Evolutionary conservation across 768 basidiomycete genomes (phyloP), one percentile per base, ranked within the genome.

Genomic region (Calocera cornea): DNA sequence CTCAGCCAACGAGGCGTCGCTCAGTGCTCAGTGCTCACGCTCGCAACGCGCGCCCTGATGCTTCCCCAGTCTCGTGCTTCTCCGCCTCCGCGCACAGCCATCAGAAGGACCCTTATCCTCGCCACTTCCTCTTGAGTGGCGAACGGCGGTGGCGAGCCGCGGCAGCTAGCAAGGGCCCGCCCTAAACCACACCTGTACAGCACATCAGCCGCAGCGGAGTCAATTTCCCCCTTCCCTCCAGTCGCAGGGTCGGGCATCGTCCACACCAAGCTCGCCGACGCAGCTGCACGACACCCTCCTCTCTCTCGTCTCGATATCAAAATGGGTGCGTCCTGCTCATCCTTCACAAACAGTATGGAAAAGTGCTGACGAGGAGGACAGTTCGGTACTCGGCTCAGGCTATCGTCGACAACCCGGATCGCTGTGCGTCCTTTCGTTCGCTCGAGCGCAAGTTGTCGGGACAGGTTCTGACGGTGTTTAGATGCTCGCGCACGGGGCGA

Each of bases 311-410:
- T 2, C 2, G 16, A 16, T 16, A 2, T 8, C 10, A 60, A 60
- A 60, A 60, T 60, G 54, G 54, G 54, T 60, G 54, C 54, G 54
- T 27, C 27, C 19, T 38, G 24, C 49, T 50, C 49, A 8, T 24
- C 5, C 44, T 47, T 24, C 24, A 47, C 11, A 10, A 10, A 19
- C 40, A 10, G 40, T 41, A 41, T 10, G 19, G 40, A 41, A 41
- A 38, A 14, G 14, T 14, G 36, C 36, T 38, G 36, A 38, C 36
- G 36, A 14, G 36, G 5, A 14, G 36, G 36, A 38, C 36, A 92
- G 94, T 94, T 81, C 92, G 94, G 77, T 97, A 97, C 86, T 90
- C 94, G 74, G 86, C 89, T 73, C 91, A 89, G 73, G 84, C 87
- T 74, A 82, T 87, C 73, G 89, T 90, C 75, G 81, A 87, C 73